Base-by-base conservation (phyloP, 805 yeast genomes). In the Candida arabinofermentans region DNA sequence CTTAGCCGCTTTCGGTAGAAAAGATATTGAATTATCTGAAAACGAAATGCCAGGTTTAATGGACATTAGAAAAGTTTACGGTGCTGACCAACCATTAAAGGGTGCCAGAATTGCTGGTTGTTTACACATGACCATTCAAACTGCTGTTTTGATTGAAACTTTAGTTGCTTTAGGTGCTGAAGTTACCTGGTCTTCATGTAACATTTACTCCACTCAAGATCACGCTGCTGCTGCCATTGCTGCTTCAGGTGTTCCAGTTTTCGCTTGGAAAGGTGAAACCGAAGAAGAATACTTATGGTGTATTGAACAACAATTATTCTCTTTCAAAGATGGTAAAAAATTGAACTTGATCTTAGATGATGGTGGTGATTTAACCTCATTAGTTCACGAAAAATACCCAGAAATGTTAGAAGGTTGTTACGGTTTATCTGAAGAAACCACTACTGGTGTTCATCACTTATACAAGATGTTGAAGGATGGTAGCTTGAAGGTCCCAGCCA, bases 161-260 rank as follows among this genome's bases (percentile, higher is more conserved):
- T 80, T 93, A 63, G 86, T 80, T 62, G 96, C 96, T 54, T 81
- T 91, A 60, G 99, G 99, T 77, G 99, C 99, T 52, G 99, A 91
- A 79, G 98, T 91, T 51, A 93, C 99, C 64, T 91, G 99, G 99
- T 81, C 96, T 52, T 88, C 96, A 37, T 91, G 99, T 81, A 91
- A 91, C 95, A 91, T 91, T 63, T 91, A 87, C 84, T 90, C 98
- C 59, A 91, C 99, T 56, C 99, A 91, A 78, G 99, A 91, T 75
- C 98, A 91, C 70, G 98, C 98, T 59, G 98, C 99, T 62, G 97
- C 99, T 64, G 98, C 98, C 61, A 93, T 91, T 70, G 99, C 99
- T 60, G 99, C 98, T 58, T 71, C 96, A 57, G 99, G 99, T 75
- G 95, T 91, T 47, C 98, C 99, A 66, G 99, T 91, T 55, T 91